These are phyloP conservation scores for Penstemon eatonii DNA, from an alignment of 257 asterid genomes.

Conservation along the genomic window DNA sequence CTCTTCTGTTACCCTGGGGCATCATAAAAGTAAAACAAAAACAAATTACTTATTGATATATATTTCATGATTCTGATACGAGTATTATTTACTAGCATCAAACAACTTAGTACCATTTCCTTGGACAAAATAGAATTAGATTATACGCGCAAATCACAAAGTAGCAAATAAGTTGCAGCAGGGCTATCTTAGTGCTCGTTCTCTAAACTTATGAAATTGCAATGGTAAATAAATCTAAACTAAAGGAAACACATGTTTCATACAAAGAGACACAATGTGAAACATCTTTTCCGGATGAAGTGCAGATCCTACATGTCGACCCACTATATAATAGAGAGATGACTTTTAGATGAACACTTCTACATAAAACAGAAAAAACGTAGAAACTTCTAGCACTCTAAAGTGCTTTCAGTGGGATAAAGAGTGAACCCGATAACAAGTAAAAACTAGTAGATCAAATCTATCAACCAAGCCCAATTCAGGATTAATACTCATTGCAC, in stretches of 20 bases:
- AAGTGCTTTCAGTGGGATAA: slow-evolving; percentile 13
- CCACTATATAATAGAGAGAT: not conserved
- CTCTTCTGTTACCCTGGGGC: slow-evolving; percentile 83
- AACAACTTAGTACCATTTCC: not conserved
- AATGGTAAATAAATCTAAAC: not conserved
- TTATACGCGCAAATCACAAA: slow-evolving; percentile 4
- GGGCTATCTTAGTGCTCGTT: slow-evolving; percentile 5
- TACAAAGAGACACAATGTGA: not conserved
- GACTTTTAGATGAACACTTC: not conserved
- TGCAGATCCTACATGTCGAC: not conserved
- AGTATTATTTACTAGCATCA: not conserved
- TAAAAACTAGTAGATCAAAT: not conserved
- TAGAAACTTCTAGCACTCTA: not conserved
- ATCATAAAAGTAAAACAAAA: slow-evolving; percentile 23
- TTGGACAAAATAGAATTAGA: not conserved
- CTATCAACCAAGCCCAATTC: not conserved
- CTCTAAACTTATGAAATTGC: not conserved
- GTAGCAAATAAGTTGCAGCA: not conserved
- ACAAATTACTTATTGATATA: not conserved
- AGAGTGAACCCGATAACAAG: not conserved
- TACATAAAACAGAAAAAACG: not conserved
- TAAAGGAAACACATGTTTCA: not conserved
- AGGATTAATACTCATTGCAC: not conserved
- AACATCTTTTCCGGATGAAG: not conserved
- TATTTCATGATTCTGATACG: not conserved